Evolutionary conservation across 2,329 filamentous ascomycete genomes (phyloP), one percentile per base, ranked within the genome.

Genomic region (Colletotrichum cordylinicola): DNA sequence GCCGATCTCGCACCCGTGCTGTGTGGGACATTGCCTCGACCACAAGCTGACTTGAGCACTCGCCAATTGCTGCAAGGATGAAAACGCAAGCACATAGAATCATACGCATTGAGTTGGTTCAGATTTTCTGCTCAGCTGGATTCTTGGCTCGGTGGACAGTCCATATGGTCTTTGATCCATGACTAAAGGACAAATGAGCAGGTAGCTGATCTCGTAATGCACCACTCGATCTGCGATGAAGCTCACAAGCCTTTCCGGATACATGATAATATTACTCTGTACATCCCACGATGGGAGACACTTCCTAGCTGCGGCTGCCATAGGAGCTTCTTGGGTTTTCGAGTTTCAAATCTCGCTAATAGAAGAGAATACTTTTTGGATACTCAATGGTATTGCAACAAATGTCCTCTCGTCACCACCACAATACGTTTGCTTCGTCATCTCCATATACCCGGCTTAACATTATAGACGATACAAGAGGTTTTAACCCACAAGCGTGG

Each of bases 391-490:
- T n/a, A n/a, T n/a, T n/a, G n/a, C n/a, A n/a, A n/a, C n/a, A n/a
- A n/a, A n/a, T n/a, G n/a, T 48, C n/a, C n/a, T 12, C 39, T 48
- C 18, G n/a, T n/a, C 39, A 48, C 39, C 39, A 12, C 39, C 18
- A n/a, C 18, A 48, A n/a, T 10, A 5, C n/a, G 9, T 48, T 12
- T 5, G 6, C n/a, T 48, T 48, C 18, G 12, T 48, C 1, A 48
- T 48, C 39, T 48, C 3, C 9, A 48, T 48, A 48, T 48, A n/a
- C n/a, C 39, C 9, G 39, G 18, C n/a, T 2, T 1, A 48, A 0
- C 9, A 0, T n/a, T 7, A 5, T 1, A 12, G n/a, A 48, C 18
- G n/a, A 5, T 0, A 48, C 39, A 9, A n/a, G 0, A n/a, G 9
- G 2, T n/a, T 39, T 48, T 5, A n/a, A n/a, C 4, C n/a, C 39